These are phyloP conservation scores for Yamadazyma scolyti DNA, from an alignment of 805 yeast genomes.

Conservation along the genomic window DNA sequence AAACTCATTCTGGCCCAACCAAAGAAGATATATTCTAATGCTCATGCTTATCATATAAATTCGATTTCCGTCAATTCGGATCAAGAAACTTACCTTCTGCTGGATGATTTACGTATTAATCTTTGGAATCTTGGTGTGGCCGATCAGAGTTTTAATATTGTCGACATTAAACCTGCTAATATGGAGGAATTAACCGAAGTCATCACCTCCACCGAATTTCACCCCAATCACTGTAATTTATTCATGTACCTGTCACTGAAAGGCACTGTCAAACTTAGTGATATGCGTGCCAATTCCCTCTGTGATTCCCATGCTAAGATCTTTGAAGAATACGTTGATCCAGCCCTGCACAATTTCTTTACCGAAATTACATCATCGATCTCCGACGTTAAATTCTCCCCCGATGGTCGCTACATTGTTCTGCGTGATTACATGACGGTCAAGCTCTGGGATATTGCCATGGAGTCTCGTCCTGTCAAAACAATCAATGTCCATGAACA, in stretches of 20 bases:
- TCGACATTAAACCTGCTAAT: conserved; percentile 94
- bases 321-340: conserved; percentile 91
- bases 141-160: conserved; percentile 94
- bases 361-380: conserved; percentile 95
- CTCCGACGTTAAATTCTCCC: conserved; percentile 87
- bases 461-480: conserved; percentile 93
- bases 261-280: conserved; percentile 92
- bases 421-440: conserved; percentile 96
- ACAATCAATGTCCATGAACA: conserved; percentile 96
- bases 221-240: conserved; percentile 85
- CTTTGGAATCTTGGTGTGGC: conserved; percentile 93
- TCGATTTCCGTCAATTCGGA: conserved; percentile 92
- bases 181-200: conserved; percentile 99
- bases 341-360: conserved; percentile 89
- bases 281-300: conserved; percentile 92
- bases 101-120: conserved; percentile 93
- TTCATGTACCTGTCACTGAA: conserved; percentile 95
- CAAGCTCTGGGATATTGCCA: conserved; percentile 95
- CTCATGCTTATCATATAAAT: conserved; percentile 97
- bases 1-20: conserved; percentile 95
- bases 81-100: conserved; percentile 89
- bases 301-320: conserved; percentile 87
- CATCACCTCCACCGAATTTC: conserved; percentile 94
- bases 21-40: conserved; percentile 85
- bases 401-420: conserved; percentile 93